Conservation (phyloP, 2,329 filamentous ascomycete species). For the Cercospora sojina region DNA sequence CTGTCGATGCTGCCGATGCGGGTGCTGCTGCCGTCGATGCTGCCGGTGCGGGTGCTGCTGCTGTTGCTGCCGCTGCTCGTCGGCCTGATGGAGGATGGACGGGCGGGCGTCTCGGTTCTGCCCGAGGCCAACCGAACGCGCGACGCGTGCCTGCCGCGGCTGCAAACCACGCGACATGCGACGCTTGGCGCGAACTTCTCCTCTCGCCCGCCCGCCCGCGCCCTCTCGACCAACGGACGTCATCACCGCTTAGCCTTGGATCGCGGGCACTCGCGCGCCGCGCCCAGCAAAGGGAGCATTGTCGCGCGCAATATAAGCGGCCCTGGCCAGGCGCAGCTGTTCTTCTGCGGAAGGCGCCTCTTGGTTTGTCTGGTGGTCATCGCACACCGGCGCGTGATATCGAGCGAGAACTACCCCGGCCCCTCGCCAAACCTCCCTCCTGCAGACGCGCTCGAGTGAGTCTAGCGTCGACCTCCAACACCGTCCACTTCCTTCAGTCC, state of each 20-base stretch:
- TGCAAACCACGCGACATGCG: background rate
- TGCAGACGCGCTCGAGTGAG: conserved; percentile 24
- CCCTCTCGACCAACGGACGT: background rate
- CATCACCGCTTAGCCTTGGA: background rate
- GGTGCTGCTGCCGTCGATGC: conserved; percentile 20
- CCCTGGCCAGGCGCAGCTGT: background rate
- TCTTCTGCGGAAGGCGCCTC: background rate
- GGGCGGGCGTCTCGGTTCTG: background rate
- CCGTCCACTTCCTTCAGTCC: conserved; percentile 30
- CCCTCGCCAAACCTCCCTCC: conserved; percentile 16
- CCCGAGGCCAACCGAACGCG: background rate
- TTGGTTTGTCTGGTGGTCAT: background rate
- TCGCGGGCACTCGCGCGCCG: background rate
- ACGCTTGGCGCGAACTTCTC: background rate
- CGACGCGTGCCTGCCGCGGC: background rate
- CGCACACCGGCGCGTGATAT: background rate
- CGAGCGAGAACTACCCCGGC: conserved; percentile 13
- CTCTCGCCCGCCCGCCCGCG: background rate
- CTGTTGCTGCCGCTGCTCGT: background rate
- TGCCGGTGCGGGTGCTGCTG: too few species aligned
- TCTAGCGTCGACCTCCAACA: conserved; percentile 12
- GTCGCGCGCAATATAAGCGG: background rate
- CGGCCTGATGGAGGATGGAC: conserved; percentile 1
- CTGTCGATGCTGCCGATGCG: background rate
- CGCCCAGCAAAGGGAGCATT: background rate